phyloP scores from a whole-genome alignment of 169 alveolate species.

The Plasmodium coatneyi region DNA sequence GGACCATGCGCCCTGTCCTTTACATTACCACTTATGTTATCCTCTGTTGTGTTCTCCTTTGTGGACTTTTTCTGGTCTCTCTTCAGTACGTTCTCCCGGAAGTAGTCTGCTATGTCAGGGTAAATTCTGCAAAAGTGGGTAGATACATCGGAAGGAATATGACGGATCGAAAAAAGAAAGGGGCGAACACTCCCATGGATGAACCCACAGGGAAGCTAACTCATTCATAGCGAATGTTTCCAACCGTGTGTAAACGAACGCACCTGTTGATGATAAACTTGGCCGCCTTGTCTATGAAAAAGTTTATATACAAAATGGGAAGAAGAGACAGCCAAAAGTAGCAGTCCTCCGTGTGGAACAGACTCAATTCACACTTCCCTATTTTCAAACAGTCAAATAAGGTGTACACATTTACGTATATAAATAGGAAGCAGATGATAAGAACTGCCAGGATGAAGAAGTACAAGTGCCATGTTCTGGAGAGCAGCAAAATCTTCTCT shows the following conservation, averaged over 20 bases:
- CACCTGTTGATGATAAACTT: constrained; percentile 43
- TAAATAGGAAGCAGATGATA: constrained; percentile 19
- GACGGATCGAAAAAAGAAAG: neutral
- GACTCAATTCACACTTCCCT: constrained; percentile 70
- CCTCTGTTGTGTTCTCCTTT: neutral
- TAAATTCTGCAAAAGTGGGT: constrained; percentile 23
- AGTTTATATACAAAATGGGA: constrained; percentile 54
- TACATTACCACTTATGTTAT: neutral
- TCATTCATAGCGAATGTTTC: neutral
- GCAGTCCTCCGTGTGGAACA: constrained; percentile 14
- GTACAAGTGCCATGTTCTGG: constrained; percentile 70
- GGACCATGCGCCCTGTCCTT: neutral
- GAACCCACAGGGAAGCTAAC: neutral
- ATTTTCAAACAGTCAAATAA: constrained; percentile 44
- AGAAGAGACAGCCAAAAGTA: constrained; percentile 68
- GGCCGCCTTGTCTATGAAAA: constrained; percentile 24
- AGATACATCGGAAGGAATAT: neutral
- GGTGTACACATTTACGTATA: constrained; percentile 59
- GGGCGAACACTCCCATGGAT: neutral
- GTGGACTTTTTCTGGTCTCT: neutral
- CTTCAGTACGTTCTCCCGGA: neutral
- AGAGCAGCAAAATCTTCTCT: constrained; percentile 55
- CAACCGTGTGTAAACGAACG: neutral
- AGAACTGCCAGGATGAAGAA: constrained; percentile 40
- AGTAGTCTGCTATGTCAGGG: constrained; percentile 39